These are phyloP conservation scores for Fomitopsis betulina DNA, from an alignment of 1,284 basidiomycete species.

Conservation along the genomic window DNA sequence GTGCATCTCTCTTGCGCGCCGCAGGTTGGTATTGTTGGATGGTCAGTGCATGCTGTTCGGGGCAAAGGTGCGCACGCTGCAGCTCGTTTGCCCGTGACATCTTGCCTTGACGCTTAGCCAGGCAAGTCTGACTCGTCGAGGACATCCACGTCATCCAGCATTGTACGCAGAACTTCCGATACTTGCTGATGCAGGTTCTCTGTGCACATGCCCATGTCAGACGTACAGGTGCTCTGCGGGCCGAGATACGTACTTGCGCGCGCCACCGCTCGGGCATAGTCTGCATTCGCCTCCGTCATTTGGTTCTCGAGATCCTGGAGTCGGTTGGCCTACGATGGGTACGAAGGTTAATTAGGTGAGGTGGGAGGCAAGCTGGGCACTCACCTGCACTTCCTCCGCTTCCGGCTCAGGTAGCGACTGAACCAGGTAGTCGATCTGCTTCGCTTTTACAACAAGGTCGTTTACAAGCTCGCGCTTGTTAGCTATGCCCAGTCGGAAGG, in stretches of 20 bases:
- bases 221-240: not conserved
- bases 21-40: no score
- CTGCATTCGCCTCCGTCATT: conserved; percentile 66
- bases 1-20: no score
- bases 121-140: conserved; percentile 11
- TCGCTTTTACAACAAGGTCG: conserved; percentile 78
- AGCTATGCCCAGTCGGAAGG: conserved; percentile 34
- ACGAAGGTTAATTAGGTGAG: not conserved
- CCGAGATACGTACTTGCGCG: conserved; percentile 58
- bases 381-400: conserved; percentile 66
- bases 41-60: no score
- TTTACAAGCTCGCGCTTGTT: conserved; percentile 77
- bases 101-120: not conserved
- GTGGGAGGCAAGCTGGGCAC: conserved; percentile 11
- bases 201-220: conserved; percentile 22
- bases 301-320: conserved; percentile 60
- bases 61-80: no score
- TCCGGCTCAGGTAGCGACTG: conserved; percentile 71
- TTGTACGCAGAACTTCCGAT: conserved; percentile 50
- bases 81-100: no score
- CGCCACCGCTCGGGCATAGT: conserved; percentile 65
- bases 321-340: conserved; percentile 49
- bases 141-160: conserved; percentile 45
- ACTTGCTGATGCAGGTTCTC: conserved; percentile 60
- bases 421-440: conserved; percentile 79